These are phyloP conservation scores for Bidens hawaiensis DNA, from an alignment of 140 eudicot genomes.

Conservation along the genomic window DNA sequence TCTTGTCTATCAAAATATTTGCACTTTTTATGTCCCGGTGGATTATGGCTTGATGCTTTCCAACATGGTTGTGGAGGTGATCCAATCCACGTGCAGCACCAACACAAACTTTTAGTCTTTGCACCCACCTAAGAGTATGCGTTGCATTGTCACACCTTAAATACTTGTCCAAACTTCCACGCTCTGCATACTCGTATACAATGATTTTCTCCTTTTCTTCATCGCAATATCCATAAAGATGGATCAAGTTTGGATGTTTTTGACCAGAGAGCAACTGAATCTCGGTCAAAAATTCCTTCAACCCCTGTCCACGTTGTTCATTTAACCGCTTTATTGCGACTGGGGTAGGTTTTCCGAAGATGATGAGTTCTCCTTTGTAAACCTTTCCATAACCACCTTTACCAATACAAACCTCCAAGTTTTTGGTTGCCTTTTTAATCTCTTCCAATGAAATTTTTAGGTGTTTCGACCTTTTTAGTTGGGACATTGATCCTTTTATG, in stretches of 20 bases:
- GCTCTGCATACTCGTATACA: not conserved
- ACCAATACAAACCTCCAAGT: not conserved
- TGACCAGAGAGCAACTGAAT: not conserved
- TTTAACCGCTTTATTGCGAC: not conserved
- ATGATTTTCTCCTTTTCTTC: not conserved
- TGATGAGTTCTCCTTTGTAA: not conserved
- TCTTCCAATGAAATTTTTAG: not conserved
- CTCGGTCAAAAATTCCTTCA: not conserved
- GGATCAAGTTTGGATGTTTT: not conserved
- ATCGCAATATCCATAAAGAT: not conserved
- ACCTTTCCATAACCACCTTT: not conserved
- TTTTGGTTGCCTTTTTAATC: not conserved
- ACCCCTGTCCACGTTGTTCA: not conserved
- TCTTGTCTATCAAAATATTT: not conserved
- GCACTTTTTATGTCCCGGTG: not conserved
- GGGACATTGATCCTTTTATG: not conserved
- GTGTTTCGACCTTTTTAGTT: not conserved
- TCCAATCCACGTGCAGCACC: not conserved
- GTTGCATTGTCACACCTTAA: not conserved
- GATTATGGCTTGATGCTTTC: not conserved
- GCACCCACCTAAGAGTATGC: not conserved
- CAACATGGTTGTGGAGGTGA: not conserved
- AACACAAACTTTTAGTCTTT: not conserved
- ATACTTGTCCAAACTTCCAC: not conserved
- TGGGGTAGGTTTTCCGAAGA: not conserved